Conservation (phyloP, 805 yeast genomes). For the Cyberlindnera amylophila region DNA sequence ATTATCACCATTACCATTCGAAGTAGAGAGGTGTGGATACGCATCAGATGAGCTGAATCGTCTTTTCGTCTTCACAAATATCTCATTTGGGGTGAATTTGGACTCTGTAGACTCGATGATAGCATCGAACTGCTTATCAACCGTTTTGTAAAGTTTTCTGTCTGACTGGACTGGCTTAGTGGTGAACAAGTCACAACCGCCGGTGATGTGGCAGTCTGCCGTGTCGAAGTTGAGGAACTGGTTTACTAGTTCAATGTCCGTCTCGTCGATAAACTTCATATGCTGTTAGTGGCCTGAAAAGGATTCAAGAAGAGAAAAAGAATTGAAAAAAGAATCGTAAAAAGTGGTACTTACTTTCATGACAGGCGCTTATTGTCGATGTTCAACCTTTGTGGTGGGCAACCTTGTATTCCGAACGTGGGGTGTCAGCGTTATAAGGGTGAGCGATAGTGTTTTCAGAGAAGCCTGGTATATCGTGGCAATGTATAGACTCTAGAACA, state of each 20-base stretch:
- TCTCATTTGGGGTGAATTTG: slow-evolving; percentile 23
- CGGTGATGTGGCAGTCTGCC: slow-evolving; percentile 70
- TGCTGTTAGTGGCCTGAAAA: slow-evolving; percentile 2
- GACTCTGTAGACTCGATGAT: slow-evolving; percentile 31
- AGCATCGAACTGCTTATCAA: slow-evolving; percentile 73
- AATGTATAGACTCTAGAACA: too few relatives aligned
- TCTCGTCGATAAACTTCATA: slow-evolving; percentile 79
- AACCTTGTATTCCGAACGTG: background rate
- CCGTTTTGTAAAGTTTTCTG: slow-evolving; percentile 79
- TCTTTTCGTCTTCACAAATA: slow-evolving; percentile 40
- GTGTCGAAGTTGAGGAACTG: slow-evolving; percentile 80
- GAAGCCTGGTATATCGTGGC: too few relatives aligned
- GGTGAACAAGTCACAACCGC: slow-evolving; percentile 90
- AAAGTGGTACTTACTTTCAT: slow-evolving; percentile 3
- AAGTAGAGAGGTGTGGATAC: slow-evolving; percentile 9
- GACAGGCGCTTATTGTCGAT: background rate
- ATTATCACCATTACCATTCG: slow-evolving; percentile 11
- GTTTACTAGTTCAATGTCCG: slow-evolving; percentile 87
- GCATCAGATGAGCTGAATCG: slow-evolving; percentile 29
- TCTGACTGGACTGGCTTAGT: slow-evolving; percentile 93
- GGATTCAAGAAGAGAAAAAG: background rate
- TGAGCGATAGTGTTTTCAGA: too few relatives aligned
- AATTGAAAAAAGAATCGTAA: too few relatives aligned
- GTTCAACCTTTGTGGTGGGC: slow-evolving; percentile 9
- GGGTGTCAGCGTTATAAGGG: background rate